Evolutionary conservation across 176 grass and related monocot genomes (phyloP), one percentile per base, ranked within the genome.

Genomic region (Oryza meyeriana): DNA sequence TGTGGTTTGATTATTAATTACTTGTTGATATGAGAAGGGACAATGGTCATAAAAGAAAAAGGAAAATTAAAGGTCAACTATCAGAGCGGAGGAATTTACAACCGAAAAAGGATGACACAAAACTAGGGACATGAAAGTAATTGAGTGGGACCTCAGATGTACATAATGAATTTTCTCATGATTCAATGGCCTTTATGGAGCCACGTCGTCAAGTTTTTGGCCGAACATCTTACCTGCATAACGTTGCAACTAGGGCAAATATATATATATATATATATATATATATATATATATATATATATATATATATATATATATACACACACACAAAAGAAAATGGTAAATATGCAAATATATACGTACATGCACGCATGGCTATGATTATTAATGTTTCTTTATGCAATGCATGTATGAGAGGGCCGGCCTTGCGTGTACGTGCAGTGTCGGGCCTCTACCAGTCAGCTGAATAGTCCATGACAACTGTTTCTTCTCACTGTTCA

Each of bases 401-500:
- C 55, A 59, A 55, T 59, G n/a, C 22, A 25, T 59, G 55, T 59
- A 59, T 25, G 55, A 8, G 4, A 59, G 8, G 8, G n/a, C 55
- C n/a, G 11, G 6, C 62, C 8, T 55, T 55, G 42, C 30, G 30
- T 39, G 80, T 64, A 64, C 57, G 13, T 83, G 59, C 40, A 27
- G 20, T 74, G 81, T 74, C 59, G 81, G 80, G 58, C 45, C 73
- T 84, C 73, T 41, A 84, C 34, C 47, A 33, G 47, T 69, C 72
- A 59, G 32, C 44, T 67, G 64, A 59, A 69, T 10, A 74, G 80
- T 35, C 32, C 48, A 34, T 18, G 26, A 18, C 73, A 42, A 77
- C 64, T 77, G 12, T 26, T 77, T 77, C 2, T 69, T 20, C 27
- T 18, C 22, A 61, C 27, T 77, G 74, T 31, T 85, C 18, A 59